phyloP scores from a whole-genome alignment of 2,329 filamentous ascomycete genomes.

The Colletotrichum sp. region DNA sequence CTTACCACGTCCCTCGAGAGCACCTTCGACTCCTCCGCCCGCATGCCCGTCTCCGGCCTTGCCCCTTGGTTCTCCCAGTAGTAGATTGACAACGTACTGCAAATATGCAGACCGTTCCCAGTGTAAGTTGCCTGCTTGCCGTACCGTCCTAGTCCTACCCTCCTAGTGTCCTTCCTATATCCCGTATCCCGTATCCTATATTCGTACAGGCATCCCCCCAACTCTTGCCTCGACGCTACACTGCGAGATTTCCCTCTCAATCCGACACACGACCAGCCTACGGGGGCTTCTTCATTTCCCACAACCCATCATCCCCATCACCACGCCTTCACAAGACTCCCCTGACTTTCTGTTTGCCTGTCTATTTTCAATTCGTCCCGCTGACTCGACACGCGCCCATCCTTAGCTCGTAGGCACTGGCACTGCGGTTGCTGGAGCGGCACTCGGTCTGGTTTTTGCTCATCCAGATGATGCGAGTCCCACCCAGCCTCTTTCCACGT shows the following conservation, averaged over 20 bases:
- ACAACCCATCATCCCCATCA: background rate
- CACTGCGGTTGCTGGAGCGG: slow-evolving; percentile 65
- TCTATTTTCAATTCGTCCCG: background rate
- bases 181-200: background rate
- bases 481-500: slow-evolving; percentile 21
- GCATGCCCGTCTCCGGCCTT: slow-evolving; percentile 14
- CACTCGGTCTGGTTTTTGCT: slow-evolving; percentile 64
- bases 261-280: background rate
- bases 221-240: background rate
- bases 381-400: slow-evolving; percentile 9
- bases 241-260: background rate
- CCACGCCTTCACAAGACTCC: background rate
- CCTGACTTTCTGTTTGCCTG: slow-evolving; percentile 17
- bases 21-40: slow-evolving; percentile 17
- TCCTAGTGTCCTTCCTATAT: background rate
- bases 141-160: background rate
- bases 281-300: slow-evolving; percentile 8
- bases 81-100: slow-evolving; percentile 38
- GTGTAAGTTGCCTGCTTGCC: slow-evolving; percentile 40
- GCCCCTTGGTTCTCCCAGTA: slow-evolving; percentile 34
- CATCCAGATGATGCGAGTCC: slow-evolving; percentile 49
- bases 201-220: slow-evolving; percentile 21
- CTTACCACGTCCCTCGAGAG: slow-evolving; percentile 18
- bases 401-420: slow-evolving; percentile 65
- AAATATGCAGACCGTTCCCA: slow-evolving; percentile 61